Evolutionary conservation across 495 filamentous ascomycete species (phyloP).

Genomic region (Penicillium manginii): DNA sequence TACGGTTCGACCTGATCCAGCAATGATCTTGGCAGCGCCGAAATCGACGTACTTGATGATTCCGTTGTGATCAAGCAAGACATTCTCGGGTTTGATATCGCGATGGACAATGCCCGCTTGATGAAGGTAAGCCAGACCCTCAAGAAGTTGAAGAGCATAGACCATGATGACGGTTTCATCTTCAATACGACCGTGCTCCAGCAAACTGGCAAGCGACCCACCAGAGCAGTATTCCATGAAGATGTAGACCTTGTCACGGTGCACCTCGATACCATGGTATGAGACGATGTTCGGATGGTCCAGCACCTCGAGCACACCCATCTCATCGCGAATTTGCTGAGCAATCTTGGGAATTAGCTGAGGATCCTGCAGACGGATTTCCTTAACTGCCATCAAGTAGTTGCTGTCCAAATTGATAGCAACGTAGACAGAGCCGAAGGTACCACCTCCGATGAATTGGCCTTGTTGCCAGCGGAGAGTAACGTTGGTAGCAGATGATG

Average conservation of each 20-base stretch:
- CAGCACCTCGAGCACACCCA: constrained; percentile 91
- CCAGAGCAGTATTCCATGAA: constrained; percentile 99
- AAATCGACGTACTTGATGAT: constrained; percentile 99
- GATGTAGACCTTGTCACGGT: constrained; percentile 97
- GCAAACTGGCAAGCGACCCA: constrained; percentile 83
- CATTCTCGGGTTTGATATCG: constrained; percentile 99
- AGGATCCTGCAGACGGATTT: constrained; percentile 95
- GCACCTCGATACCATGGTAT: constrained; percentile 97
- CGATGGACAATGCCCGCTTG: constrained; percentile 88
- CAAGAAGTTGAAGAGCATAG: constrained; percentile 92
- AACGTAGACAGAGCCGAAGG: constrained; percentile 95
- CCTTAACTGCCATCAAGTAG: constrained; percentile 97
- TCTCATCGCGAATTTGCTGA: constrained; percentile 92
- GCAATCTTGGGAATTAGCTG: constrained; percentile 94
- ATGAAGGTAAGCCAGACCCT: constrained; percentile 94
- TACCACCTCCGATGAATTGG: constrained; percentile 94
- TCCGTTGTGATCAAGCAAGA: constrained; percentile 95
- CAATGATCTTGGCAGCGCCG: constrained; percentile 96
- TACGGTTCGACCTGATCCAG: constrained; percentile 87
- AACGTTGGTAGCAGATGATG: constrained; percentile 91
- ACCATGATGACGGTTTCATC: constrained; percentile 98
- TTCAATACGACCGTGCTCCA: constrained; percentile 96
- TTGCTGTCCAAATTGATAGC: constrained; percentile 97
- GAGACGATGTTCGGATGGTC: constrained; percentile 98
- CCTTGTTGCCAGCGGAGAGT: constrained; percentile 97